Evolutionary conservation across 2,329 filamentous ascomycete species (phyloP).

Genomic region (Diaporthe ampelina): DNA sequence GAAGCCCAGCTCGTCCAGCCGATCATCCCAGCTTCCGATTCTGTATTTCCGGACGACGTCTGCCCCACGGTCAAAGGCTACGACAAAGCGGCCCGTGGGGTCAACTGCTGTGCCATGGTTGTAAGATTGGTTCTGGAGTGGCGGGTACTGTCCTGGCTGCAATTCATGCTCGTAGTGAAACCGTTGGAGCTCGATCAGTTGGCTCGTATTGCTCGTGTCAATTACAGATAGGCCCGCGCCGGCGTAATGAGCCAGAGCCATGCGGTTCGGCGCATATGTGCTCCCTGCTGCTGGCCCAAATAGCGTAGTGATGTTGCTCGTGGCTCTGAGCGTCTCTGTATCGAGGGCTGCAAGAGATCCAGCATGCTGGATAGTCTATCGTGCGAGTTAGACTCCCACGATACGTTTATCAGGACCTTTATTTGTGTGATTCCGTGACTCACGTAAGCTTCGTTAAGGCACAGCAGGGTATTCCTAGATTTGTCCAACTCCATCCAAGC

Average conservation of each 20-base stretch:
- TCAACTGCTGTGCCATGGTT: constrained; percentile 1
- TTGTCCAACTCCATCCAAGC: constrained; percentile 6
- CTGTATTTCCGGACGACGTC: constrained; percentile 11
- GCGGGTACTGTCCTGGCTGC: constrained; percentile 4
- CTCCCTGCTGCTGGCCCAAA: neutral
- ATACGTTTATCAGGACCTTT: too few species aligned
- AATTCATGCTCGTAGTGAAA: neutral
- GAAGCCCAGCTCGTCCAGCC: neutral
- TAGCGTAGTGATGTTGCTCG: constrained; percentile 12
- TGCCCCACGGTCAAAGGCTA: constrained; percentile 4
- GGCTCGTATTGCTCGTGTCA: neutral
- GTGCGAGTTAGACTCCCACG: neutral
- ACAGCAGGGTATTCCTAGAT: neutral
- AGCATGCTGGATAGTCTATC: neutral
- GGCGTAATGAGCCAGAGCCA: constrained; percentile 8
- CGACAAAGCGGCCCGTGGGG: neutral
- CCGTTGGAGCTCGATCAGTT: neutral
- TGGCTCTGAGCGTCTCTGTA: neutral
- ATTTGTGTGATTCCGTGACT: neutral
- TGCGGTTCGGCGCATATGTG: neutral
- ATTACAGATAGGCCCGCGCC: neutral
- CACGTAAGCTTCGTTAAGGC: constrained; percentile 12
- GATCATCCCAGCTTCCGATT: neutral
- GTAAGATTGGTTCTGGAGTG: constrained; percentile 7
- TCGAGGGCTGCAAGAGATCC: neutral